Evolutionary conservation across 2,329 filamentous ascomycete species (phyloP).

Genomic region (Aspergillus candidus): DNA sequence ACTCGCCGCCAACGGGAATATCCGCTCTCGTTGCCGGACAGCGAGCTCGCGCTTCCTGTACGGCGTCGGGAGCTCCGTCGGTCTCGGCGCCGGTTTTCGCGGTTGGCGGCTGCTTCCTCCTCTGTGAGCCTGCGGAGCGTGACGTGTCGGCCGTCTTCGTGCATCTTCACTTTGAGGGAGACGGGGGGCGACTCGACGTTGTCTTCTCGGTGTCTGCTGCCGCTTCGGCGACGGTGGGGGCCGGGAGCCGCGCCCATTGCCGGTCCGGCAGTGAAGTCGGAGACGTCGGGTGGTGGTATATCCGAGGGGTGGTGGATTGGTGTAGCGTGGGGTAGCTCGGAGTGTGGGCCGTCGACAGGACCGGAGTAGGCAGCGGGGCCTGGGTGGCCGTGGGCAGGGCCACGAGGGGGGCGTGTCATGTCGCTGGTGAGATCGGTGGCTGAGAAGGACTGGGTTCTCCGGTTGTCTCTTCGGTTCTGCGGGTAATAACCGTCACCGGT

Average conservation of each 20-base stretch:
- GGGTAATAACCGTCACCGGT: slow-evolving; percentile 58
- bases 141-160: slow-evolving; percentile 57
- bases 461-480: slow-evolving; percentile 24
- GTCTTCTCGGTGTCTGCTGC: slow-evolving; percentile 33
- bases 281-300: slow-evolving; percentile 18
- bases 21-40: slow-evolving; percentile 36
- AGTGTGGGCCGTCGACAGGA: slow-evolving; percentile 23
- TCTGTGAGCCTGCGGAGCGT: slow-evolving; percentile 57
- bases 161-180: slow-evolving; percentile 60
- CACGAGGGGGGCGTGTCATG: slow-evolving; percentile 25
- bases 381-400: slow-evolving; percentile 26
- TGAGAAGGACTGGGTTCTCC: slow-evolving; percentile 28
- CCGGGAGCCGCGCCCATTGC: slow-evolving; percentile 29
- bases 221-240: slow-evolving; percentile 26
- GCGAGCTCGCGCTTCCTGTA: slow-evolving; percentile 36
- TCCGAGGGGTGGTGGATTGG: slow-evolving; percentile 36
- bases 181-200: slow-evolving; percentile 53
- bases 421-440: slow-evolving; percentile 36
- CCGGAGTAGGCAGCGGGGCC: slow-evolving; percentile 26
- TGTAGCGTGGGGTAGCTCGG: slow-evolving; percentile 36
- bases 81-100: slow-evolving; percentile 48
- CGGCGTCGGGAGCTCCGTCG: slow-evolving; percentile 37
- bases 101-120: slow-evolving; percentile 56
- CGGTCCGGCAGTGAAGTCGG: slow-evolving; percentile 26
- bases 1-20: slow-evolving; percentile 45